Evolutionary conservation across 805 yeast species (phyloP).

Genomic region (Starmerella stellata): DNA sequence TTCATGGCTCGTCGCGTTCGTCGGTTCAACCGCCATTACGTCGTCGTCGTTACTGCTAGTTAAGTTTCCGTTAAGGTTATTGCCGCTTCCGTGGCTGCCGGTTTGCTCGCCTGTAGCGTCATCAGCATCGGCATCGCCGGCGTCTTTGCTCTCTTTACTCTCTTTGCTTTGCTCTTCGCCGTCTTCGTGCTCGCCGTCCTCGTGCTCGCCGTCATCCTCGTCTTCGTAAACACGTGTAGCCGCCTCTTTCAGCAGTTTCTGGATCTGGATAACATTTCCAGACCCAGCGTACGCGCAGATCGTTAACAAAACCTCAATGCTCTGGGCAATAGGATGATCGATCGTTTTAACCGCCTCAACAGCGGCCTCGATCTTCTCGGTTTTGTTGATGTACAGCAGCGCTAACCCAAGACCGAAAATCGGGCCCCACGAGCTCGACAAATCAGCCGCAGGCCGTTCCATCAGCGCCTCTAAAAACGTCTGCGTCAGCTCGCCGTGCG

Average conservation of each 20-base stretch:
- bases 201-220: constrained; percentile 40
- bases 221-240: constrained; percentile 46
- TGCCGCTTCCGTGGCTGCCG: constrained; percentile 13
- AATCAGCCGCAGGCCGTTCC: constrained; percentile 63
- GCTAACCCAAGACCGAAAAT: constrained; percentile 88
- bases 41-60: constrained; percentile 21
- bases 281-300: constrained; percentile 95
- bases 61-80: constrained; percentile 16
- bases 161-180: constrained; percentile 17
- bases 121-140: constrained; percentile 7
- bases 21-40: too few relatives aligned
- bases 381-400: constrained; percentile 76
- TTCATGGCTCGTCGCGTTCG: constrained; percentile 16
- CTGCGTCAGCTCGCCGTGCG: constrained; percentile 87
- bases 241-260: constrained; percentile 73
- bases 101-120: constrained; percentile 18
- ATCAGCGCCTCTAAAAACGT: constrained; percentile 74
- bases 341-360: constrained; percentile 85
- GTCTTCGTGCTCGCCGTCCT: constrained; percentile 38
- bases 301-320: constrained; percentile 73
- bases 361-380: constrained; percentile 79
- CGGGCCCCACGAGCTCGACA: constrained; percentile 71
- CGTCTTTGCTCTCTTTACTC: background rate
- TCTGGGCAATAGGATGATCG: constrained; percentile 82
- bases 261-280: constrained; percentile 90